Evolutionary conservation across 108 stramenopile species (phyloP), one percentile per base, ranked within the genome.

Genomic region (Mediolabrus comicus): DNA sequence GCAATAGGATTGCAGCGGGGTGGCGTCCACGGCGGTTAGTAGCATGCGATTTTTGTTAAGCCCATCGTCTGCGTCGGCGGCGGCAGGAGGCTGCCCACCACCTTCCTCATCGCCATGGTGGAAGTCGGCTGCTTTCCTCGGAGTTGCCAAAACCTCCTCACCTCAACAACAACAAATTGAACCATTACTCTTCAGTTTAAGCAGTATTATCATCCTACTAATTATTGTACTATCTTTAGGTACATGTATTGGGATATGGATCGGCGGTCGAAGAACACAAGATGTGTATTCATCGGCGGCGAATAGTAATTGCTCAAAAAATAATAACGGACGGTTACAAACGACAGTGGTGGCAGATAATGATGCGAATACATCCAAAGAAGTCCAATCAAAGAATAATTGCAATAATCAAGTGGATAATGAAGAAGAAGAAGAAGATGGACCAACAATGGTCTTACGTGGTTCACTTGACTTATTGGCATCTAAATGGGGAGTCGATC

Each of bases 401-500:
- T 43, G 41, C 41, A 43, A 17, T 3, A 5, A 43, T 17, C 5
- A 4, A 17, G 41, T 43, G 41, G 19, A 43, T 2, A 43, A 43
- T 43, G n/a, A n/a, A n/a, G n/a, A n/a, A n/a, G n/a, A n/a, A n/a
- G 3, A 28, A 3, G 29, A 46, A 22, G 72, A 74, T 41, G 74
- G 66, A 36, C 65, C 74, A 41, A 75, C 66, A n/a, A 46, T 59
- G 53, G 66, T 75, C 52, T 52, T 75, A 11, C 27, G 43, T 19
- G 74, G 74, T 7, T 67, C 74, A 24, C 59, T 75, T 14, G 29
- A 43, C 17, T 51, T 75, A 19, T 30, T 75, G 53, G 59, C 66
- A 9, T 75, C 65, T 5, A 32, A 67, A 55, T 75, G 74, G 74
- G 57, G 57, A 22, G 31, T 29, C 12, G 58, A 46, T 34, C 19